A percentile compares a stretch with the other conserved stretches of the same genome.
Evolutionary conservation across 2,329 filamentous ascomycete species (phyloP).

Genomic region (Penicillium nordicum): DNA sequence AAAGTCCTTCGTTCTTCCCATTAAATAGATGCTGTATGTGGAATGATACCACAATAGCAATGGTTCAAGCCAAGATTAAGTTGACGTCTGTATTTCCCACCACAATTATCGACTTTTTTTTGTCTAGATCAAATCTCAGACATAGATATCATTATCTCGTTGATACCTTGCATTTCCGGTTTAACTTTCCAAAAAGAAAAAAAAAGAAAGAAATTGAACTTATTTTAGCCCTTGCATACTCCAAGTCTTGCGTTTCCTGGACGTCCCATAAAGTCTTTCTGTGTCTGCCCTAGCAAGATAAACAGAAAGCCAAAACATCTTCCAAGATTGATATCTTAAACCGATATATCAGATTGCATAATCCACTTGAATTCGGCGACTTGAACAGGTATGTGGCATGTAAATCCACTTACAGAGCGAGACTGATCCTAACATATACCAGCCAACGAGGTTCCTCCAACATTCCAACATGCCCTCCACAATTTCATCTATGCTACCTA

Average conservation of each 20-base stretch:
- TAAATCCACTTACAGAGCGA: not conserved
- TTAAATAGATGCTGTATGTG: not conserved
- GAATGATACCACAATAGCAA: not conserved
- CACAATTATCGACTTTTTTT: not conserved
- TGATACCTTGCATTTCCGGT: not conserved
- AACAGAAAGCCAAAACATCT: not conserved
- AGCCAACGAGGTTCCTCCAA: not conserved
- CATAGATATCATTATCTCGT: not conserved
- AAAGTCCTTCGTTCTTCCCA: no score
- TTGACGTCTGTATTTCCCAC: not conserved
- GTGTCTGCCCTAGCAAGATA: not conserved
- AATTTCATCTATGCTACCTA: not conserved
- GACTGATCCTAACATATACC: not conserved
- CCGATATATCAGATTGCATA: not conserved
- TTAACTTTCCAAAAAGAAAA: not conserved
- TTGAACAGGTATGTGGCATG: not conserved
- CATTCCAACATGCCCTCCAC: conserved; percentile 1
- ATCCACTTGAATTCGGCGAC: not conserved
- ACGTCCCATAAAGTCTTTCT: not conserved
- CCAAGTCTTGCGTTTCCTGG: not conserved
- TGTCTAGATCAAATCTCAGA: not conserved
- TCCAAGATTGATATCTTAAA: not conserved
- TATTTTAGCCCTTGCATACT: conserved; percentile 2
- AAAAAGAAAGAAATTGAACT: not conserved
- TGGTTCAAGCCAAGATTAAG: not conserved